Evolutionary conservation across 352 stramenopile genomes (phyloP), one percentile per base, ranked within the genome.

Genomic region (Halophytophthora polymorphica): DNA sequence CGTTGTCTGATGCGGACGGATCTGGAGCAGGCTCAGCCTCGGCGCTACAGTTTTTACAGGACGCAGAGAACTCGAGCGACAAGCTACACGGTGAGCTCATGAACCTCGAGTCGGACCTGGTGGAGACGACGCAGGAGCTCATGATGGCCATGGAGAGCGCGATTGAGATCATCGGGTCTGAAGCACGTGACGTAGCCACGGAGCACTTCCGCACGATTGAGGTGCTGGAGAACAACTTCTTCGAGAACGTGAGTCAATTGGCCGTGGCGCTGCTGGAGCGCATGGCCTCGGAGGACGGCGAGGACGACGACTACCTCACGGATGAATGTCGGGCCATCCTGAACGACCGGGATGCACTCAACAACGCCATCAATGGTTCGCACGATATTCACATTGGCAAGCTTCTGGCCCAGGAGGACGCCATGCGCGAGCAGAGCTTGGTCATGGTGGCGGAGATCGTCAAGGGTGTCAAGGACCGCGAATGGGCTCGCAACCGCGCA

Each of bases 361-460:
- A 89, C 60, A 90, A 89, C 45, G 84, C 84, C 21, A 92, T 97
- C 56, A 93, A 95, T 41, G 81, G 83, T 14, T 96, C 86, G 19
- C 88, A 97, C 55, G 88, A 97, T 46, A 94, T 96, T 36, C 89
- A 97, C 61, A 93, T 97, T 25, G 86, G 86, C 39, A 96, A 94
- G 50, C 50, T 96, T 18, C 66, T 96, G 19, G 77, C 82, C 0
- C 80, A 89, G 42, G 88, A 97, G 71, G 86, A 96, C 52, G 69
- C 72, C 19, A 80, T 94, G 71, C 79, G 82, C 14, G 80, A 93
- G 54, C 80, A 90, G 55, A 90, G 79, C 58, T 58, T 88, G 17
- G 76, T 70, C 12, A 84, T 86, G 61, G 80, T 88, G 34, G 73
- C 77, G 19, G 76, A 86, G 29, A 46, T 87, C 0, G 66, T 90